Evolutionary conservation across 2,329 filamentous ascomycete species (phyloP), one percentile per base, ranked within the genome.

Genomic region (Claviceps pazoutovae): DNA sequence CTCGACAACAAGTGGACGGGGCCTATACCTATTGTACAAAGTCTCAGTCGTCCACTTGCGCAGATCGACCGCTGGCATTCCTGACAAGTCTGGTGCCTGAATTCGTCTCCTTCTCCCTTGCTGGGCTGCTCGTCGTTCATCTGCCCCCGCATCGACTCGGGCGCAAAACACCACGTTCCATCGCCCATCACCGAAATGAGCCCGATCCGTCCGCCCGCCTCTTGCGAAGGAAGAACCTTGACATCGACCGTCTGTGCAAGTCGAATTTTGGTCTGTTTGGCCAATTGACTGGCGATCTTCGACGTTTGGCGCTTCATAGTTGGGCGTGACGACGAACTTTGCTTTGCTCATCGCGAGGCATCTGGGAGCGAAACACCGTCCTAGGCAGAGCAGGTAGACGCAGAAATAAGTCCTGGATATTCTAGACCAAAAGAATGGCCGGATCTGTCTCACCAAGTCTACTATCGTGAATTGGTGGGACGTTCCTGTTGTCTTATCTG

Each of bases 401-500:
- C 41, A 23, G 9, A 23, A 14, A 23, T 14, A 45, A 39, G 1
- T 26, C 21, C 14, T 45, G 2, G 21, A 21, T 14, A 9, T 19
- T 16, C 26, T 7, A 17, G 23, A n/a, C 43, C 5, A 5, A 48
- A 21, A 23, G 19, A 3, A 7, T 43, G 44, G 23, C 23, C 42
- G 19, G 4, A 34, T 26, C 19, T 34, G 44, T 43, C 50, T 47
- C 37, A 23, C 44, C 43, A 11, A 51, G 44, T 34, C 37, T 48
- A 3, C 34, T 11, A 46, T 26, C 26, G 19, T 46, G 46, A 48
- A 48, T 30, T n/a, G 48, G 30, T 34, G 9, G 30, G 38, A 30
- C 39, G 46, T 48, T 36, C 21, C 17, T 44, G 19, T 21, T 39
- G 51, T 46, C 51, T 45, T 48, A 48, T 51, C 50, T 50, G 14